Base-by-base conservation (phyloP, 2,329 filamentous ascomycete genomes). In the Hypomyces perniciosus region DNA sequence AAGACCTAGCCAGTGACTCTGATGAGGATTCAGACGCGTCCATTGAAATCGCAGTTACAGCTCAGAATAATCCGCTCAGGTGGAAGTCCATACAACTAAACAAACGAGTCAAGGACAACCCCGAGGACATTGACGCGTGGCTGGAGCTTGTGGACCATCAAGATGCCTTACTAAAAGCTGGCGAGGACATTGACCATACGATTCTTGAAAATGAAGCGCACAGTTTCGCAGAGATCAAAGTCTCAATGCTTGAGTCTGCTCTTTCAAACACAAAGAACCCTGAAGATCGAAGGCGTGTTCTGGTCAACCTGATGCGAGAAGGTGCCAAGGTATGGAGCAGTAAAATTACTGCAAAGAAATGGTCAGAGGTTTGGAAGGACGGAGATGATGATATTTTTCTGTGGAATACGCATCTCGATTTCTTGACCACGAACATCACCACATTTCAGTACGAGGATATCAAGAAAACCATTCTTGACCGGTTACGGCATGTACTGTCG, bases 191-290 rank as follows among this genome's bases (percentile, higher is more conserved):
- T 54, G 72, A 70, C 61, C 74, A 63, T 39, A 73, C 68, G 37
- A 66, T 62, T 30, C 83, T 81, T 0, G 71, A 73, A 29, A 80
- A 83, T 3, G 86, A 93, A 61, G 72, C 74, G 46, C 78, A 77
- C 54, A 85, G 85, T 55, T 80, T 88, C 49, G 84, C 89, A 4
- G 86, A 93, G 56, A 82, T 96, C 50, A 92, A 89, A 57, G 71
- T 95, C 2, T 83, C 85, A 2, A 81, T 95, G 54, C 88, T 91
- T 54, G 83, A 92, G 56, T 84, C 89, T 54, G 91, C 91, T 0
- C 66, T 96, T 6, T 70, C 74, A 8, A 79, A 85, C 42, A 73
- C 80, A 5, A 56, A 58, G 4, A 64, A 65, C 1, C 67, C 71
- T 1, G 59, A 70, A 34, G 75, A 77, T 39, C 77, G 79, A 12